Base-by-base conservation (phyloP, 345 rosid species). In the Citrus mangshanensis region DNA sequence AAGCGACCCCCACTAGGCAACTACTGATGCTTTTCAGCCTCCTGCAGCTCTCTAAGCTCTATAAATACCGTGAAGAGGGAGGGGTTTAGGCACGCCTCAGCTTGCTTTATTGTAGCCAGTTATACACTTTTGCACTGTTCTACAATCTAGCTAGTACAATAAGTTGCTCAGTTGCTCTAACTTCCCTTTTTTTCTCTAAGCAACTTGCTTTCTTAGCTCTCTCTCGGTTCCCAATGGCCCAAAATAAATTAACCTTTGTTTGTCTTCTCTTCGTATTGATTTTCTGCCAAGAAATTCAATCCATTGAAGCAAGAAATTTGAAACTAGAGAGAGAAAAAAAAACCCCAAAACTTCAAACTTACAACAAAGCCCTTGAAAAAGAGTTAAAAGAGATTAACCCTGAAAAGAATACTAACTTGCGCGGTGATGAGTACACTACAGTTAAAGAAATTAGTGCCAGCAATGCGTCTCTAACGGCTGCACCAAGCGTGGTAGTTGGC, bases 221-320 rank as follows among this genome's bases (percentile, higher is more conserved):
- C 19, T 46, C 4, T 13, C 1, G 4, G 30, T 12, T 28, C 16
- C 21, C 63, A 71, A 91, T 91, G 93, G 90, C 87, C 51, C 86
- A 74, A 76, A 76, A 67, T 68, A 89, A 84, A 59, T n/a, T 81
- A 60, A 27, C 84, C 21, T 54, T 51, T 73, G 72, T 74, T 78
- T 78, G 77, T 34, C 18, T 84, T 79, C 38, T 88, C 61, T 32
- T 86, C 30, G 24, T 85, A 25, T 79, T 84, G 32, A 68, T 88
- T 70, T 80, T 82, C 64, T 80, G 74, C 77, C 80, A 54, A 62
- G 84, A 77, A 56, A 60, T 85, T 61, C 81, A 61, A 56, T 74
- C 79, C 25, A 81, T 70, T 21, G 82, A 84, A 25, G 93, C 86
- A 74, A 87, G 91, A 82, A 74, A 80, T 80, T 75, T 87, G 72